Evolutionary conservation across 2,329 filamentous ascomycete species (phyloP).

Genomic region (Ramularia collo-cygni): DNA sequence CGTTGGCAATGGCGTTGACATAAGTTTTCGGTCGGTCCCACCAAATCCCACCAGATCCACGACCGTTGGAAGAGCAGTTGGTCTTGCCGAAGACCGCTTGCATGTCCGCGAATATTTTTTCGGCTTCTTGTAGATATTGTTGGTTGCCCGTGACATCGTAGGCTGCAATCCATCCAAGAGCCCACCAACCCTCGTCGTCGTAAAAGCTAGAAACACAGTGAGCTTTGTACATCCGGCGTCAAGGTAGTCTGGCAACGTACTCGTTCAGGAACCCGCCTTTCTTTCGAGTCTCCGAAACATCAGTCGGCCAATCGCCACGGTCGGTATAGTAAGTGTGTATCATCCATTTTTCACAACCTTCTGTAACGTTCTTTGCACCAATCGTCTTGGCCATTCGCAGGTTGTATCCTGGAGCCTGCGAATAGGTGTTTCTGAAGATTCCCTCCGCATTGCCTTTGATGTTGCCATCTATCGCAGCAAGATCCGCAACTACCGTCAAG

Average conservation of each 20-base stretch:
- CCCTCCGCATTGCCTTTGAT: slow-evolving; percentile 9
- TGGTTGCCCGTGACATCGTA: slow-evolving; percentile 45
- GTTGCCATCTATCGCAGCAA: slow-evolving; percentile 21
- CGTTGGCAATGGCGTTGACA: slow-evolving; percentile 51
- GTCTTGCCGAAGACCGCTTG: slow-evolving; percentile 37
- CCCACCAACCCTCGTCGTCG: slow-evolving; percentile 51
- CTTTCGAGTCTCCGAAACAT: neutral
- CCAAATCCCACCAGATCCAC: slow-evolving; percentile 35
- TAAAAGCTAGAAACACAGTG: slow-evolving; percentile 37
- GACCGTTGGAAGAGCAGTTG: slow-evolving; percentile 27
- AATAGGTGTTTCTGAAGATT: slow-evolving; percentile 21
- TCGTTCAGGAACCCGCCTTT: slow-evolving; percentile 17
- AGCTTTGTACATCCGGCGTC: neutral
- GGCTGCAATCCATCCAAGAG: slow-evolving; percentile 48
- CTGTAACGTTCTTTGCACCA: slow-evolving; percentile 1
- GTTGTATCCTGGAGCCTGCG: slow-evolving; percentile 24
- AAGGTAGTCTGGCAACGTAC: slow-evolving; percentile 1
- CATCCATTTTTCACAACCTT: neutral
- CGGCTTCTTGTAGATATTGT: slow-evolving; percentile 42
- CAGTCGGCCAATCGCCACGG: neutral
- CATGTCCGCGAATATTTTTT: slow-evolving; percentile 45
- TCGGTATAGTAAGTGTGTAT: slow-evolving; percentile 1
- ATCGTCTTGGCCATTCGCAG: slow-evolving; percentile 10
- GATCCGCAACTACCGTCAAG: slow-evolving; percentile 25
- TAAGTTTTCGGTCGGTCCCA: slow-evolving; percentile 42